These are phyloP conservation scores for Crithidia acanthocephali DNA, from an alignment of 208 protist genomes.

Conservation along the genomic window DNA sequence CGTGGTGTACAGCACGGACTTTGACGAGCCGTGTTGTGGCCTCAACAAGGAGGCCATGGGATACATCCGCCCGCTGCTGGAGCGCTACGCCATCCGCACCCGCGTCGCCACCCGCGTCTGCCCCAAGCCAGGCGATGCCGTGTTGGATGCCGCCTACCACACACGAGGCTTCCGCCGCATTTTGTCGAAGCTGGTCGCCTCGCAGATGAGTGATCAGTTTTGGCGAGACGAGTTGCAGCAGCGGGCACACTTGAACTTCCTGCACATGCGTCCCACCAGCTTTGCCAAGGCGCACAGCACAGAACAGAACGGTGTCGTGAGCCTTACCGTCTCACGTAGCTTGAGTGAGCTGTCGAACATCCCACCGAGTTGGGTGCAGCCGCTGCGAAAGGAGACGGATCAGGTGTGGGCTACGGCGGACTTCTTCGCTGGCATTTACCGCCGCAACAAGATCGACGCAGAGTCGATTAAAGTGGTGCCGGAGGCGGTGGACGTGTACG, in stretches of 20 bases:
- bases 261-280: slow-evolving; percentile 25
- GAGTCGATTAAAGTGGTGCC: slow-evolving; percentile 45
- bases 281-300: neutral
- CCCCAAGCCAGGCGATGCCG: slow-evolving; percentile 4
- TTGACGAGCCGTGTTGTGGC: slow-evolving; percentile 31
- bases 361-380: slow-evolving; percentile 17
- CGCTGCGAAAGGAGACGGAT: slow-evolving; percentile 20
- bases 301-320: neutral
- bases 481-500: slow-evolving; percentile 56
- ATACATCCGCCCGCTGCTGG: slow-evolving; percentile 45
- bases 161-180: neutral
- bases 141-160: slow-evolving; percentile 25
- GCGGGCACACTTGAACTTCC: slow-evolving; percentile 22
- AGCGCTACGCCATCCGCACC: slow-evolving; percentile 37
- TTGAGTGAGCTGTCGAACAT: slow-evolving; percentile 60
- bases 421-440: slow-evolving; percentile 56
- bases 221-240: neutral
- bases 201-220: neutral
- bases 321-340: slow-evolving; percentile 36
- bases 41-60: slow-evolving; percentile 35
- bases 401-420: slow-evolving; percentile 62
- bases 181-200: neutral
- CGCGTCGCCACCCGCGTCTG: neutral
- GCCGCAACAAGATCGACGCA: slow-evolving; percentile 25
- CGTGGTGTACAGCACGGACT: slow-evolving; percentile 38